Base-by-base conservation (phyloP, 108 stramenopile genomes). In the Skeletonema marinoi region DNA sequence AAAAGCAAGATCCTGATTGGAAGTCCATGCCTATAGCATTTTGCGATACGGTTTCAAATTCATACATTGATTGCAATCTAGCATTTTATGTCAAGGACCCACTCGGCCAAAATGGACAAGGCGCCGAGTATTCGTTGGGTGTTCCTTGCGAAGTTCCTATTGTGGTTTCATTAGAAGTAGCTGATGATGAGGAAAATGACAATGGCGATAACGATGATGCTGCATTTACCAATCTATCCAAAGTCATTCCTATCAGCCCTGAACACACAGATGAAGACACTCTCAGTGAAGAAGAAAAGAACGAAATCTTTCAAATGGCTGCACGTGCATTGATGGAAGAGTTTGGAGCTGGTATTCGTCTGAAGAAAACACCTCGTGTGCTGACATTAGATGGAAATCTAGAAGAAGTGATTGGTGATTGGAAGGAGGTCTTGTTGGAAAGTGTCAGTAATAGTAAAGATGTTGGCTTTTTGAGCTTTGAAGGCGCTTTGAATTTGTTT, bases 1-100 rank as follows among this genome's bases (percentile, higher is more conserved):
- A 81, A 60, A 74, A 67, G 60, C 80, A 74, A 69, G 80, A 81
- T 81, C 73, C 74, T 17, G 80, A 81, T 36, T 81, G 80, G 80
- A 81, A 81, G 66, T 58, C 58, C 35, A 81, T 81, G 80, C 80
- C 80, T 8, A 25, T 81, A 6, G 80, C 80, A 48, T 81, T 81
- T 41, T 81, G 80, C 46, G 80, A 81, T 16, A 36, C 44, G 4
- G 21, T 35, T 21, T 66, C 80, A 62, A 75, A 81, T 17, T 74
- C 80, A 10, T 81, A 81, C 32, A 71, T 81, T 30, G 80, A 81
- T 71, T 81, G 80, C 69, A 81, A 73, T 33, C 66, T 81, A 59
- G 80, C 80, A 25, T 81, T 81, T 51, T 81, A 81, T 32, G 80
- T 75, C 12, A 75, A 62, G 60, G 74, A 73, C 42, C 62, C 62